Percentiles rank a stretch among this genome's conserved stretches.
These are phyloP conservation scores for Endotrypanum monterogeii DNA, from an alignment of 208 protist genomes.

Conservation along the genomic window DNA sequence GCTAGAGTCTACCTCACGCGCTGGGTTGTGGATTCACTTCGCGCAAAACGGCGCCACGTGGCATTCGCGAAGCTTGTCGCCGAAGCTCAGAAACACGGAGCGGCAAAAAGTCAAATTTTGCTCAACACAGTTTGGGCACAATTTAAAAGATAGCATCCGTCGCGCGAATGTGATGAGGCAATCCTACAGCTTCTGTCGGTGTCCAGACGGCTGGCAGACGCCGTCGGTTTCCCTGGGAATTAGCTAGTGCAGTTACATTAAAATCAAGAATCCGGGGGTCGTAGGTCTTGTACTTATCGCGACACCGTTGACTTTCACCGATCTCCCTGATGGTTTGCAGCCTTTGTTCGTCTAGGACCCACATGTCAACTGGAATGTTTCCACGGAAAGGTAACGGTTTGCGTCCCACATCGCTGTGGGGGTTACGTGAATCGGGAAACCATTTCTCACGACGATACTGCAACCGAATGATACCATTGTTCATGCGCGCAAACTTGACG, in stretches of 20 bases:
- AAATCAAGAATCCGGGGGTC: slow-evolving; percentile 16
- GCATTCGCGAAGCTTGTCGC: too few species aligned
- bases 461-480: slow-evolving; percentile 22
- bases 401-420: background rate
- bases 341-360: slow-evolving; percentile 22
- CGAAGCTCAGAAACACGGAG: too few species aligned
- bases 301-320: slow-evolving; percentile 9
- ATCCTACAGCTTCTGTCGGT: too few species aligned
- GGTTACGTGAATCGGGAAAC: background rate
- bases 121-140: too few species aligned
- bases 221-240: background rate
- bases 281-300: slow-evolving; percentile 8
- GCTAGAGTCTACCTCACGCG: too few species aligned
- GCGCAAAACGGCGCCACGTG: too few species aligned
- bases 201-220: too few species aligned
- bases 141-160: too few species aligned
- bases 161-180: too few species aligned
- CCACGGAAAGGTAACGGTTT: slow-evolving; percentile 24
- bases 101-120: too few species aligned
- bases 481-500: slow-evolving; percentile 27
- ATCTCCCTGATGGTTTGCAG: slow-evolving; percentile 18
- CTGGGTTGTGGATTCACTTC: too few species aligned
- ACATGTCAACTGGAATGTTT: slow-evolving; percentile 31
- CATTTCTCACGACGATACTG: slow-evolving; percentile 27
- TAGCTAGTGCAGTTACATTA: background rate